phyloP scores from a whole-genome alignment of 148 eudicot species.

The Camellia sinensis region DNA sequence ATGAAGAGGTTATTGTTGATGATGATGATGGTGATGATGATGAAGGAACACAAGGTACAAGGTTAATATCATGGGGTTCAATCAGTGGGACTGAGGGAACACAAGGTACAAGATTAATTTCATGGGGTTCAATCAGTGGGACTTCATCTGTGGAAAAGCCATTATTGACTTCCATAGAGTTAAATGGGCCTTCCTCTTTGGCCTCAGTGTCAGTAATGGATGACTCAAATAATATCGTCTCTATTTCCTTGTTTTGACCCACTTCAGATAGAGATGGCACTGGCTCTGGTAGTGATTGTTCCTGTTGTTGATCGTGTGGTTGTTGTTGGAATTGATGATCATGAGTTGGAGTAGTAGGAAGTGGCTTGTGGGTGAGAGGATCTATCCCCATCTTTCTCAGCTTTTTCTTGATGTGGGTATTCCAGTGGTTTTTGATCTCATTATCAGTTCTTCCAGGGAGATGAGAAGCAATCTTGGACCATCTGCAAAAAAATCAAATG shows the following conservation, averaged over 20 bases:
- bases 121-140: conserved; percentile 48
- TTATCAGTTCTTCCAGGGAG: conserved; percentile 66
- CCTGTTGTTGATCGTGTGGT: neutral
- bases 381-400: conserved; percentile 59
- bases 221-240: neutral
- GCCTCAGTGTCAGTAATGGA: conserved; percentile 12
- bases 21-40: too few relatives aligned
- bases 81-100: too few relatives aligned
- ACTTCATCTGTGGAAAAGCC: conserved; percentile 54
- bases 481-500: conserved; percentile 22
- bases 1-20: too few relatives aligned
- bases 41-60: too few relatives aligned
- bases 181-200: conserved; percentile 14
- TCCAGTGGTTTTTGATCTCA: conserved; percentile 65
- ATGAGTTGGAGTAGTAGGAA: conserved; percentile 21
- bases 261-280: neutral
- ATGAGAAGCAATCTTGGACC: conserved; percentile 66
- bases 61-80: too few relatives aligned
- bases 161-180: conserved; percentile 26
- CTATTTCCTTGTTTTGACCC: conserved; percentile 11
- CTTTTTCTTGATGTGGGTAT: conserved; percentile 60
- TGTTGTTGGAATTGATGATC: conserved; percentile 15
- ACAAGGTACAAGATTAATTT: conserved; percentile 27
- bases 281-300: neutral
- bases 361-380: conserved; percentile 55